These are phyloP conservation scores for Lentinula raphanica DNA, from an alignment of 768 basidiomycete species.

Conservation along the genomic window DNA sequence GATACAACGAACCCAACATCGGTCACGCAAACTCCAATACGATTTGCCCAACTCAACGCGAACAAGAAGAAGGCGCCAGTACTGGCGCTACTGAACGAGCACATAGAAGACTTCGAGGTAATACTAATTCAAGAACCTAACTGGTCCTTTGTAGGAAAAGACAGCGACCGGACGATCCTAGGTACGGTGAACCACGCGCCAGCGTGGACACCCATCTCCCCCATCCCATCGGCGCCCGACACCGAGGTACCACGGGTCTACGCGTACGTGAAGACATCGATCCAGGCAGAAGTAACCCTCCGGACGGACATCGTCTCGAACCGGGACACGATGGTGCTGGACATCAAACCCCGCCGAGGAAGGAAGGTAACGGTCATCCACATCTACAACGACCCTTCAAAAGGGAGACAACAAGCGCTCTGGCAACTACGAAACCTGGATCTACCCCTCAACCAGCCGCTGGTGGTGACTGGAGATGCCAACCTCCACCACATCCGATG, in stretches of 20 bases:
- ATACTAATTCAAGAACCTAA: conserved; percentile 21
- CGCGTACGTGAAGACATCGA: conserved; percentile 12
- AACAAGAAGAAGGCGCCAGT: conserved; percentile 15
- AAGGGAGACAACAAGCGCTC: conserved; percentile 4
- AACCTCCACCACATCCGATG: conserved; percentile 21
- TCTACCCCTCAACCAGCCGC: conserved; percentile 11
- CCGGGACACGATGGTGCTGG: conserved; percentile 19
- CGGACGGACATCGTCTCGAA: conserved; percentile 18
- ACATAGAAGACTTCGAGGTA: conserved; percentile 15
- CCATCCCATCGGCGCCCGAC: not conserved
- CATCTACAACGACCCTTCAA: conserved; percentile 19
- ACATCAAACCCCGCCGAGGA: conserved; percentile 14
- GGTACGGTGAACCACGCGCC: conserved; percentile 3
- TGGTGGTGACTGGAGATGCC: conserved; percentile 20
- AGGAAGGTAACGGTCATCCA: conserved; percentile 17
- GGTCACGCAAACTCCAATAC: too few species aligned
- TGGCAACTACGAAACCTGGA: not conserved
- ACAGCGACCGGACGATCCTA: not conserved
- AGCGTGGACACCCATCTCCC: conserved; percentile 13
- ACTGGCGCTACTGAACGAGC: conserved; percentile 10
- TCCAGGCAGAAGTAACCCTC: conserved; percentile 19
- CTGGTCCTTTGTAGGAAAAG: conserved; percentile 16
- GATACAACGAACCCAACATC: too few species aligned
- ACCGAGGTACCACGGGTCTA: conserved; percentile 12
- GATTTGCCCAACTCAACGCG: not conserved